A percentile compares a stretch with the other conserved stretches of the same genome.
phyloP scores from a whole-genome alignment of 2,329 filamentous ascomycete species.

The Trichoderma breve region DNA sequence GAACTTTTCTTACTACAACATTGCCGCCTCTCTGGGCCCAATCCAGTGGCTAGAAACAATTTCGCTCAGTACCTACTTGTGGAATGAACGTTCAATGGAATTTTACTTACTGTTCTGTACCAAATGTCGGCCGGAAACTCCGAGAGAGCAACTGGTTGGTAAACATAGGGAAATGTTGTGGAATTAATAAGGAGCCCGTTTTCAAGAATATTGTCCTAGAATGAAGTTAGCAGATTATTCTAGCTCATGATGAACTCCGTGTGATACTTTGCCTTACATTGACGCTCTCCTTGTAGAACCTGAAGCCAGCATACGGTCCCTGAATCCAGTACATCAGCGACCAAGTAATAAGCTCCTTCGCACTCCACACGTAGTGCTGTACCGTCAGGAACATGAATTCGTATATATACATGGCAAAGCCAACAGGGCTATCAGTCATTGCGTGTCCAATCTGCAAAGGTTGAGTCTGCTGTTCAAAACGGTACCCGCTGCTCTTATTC shows the following conservation, averaged over 20 bases:
- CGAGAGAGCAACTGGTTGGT: not conserved
- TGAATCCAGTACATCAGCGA: conserved; percentile 2
- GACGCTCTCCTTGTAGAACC: not conserved
- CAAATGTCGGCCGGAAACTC: not conserved
- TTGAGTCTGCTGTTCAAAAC: not conserved
- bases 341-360: not conserved
- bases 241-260: too few relatives aligned
- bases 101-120: too few relatives aligned
- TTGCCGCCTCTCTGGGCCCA: not conserved
- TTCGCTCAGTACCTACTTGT: not conserved
- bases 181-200: not conserved
- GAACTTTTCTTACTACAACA: not conserved
- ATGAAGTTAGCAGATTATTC: not conserved
- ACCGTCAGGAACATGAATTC: not conserved
- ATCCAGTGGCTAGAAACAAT: not conserved
- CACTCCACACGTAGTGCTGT: not conserved
- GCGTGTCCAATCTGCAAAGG: not conserved
- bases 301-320: not conserved
- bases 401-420: not conserved
- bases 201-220: not conserved
- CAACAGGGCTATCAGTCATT: not conserved
- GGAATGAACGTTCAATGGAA: too few relatives aligned
- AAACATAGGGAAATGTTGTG: not conserved
- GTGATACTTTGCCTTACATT: not conserved
- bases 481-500: conserved; percentile 1